A percentile compares a stretch with the other conserved stretches of the same genome.
Evolutionary conservation across 129 eudicot species (phyloP).

Genomic region (Heracleum sosnowskyi): DNA sequence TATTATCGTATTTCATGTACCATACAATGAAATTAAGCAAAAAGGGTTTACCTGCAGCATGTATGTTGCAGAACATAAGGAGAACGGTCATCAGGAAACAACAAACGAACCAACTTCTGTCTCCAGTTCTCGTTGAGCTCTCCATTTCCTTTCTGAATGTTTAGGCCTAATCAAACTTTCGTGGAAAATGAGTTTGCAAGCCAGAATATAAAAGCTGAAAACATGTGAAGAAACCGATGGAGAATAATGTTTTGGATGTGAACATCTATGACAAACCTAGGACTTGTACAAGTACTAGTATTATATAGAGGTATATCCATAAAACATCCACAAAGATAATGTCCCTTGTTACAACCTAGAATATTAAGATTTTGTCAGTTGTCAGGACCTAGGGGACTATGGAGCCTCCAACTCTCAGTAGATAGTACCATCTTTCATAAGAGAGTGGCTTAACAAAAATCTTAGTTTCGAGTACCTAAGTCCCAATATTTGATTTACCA

Average conservation of each 20-base stretch:
- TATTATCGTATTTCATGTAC: too few species aligned
- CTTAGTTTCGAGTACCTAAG: too few species aligned
- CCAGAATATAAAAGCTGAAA: slow-evolving; percentile 8
- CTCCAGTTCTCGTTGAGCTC: too few species aligned
- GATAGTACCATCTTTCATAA: too few species aligned
- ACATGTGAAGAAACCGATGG: slow-evolving; percentile 14
- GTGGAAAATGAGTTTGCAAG: not conserved
- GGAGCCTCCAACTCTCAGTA: too few species aligned
- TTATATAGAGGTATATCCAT: slow-evolving; percentile 1
- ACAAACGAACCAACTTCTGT: slow-evolving; percentile 1
- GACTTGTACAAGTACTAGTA: not conserved
- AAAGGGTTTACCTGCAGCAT: slow-evolving; percentile 22
- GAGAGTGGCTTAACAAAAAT: too few species aligned
- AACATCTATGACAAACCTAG: slow-evolving; percentile 2
- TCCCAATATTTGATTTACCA: too few species aligned
- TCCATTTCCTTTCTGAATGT: slow-evolving; percentile 6
- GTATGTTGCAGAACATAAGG: slow-evolving; percentile 2
- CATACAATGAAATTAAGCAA: not conserved
- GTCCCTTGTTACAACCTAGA: not conserved
- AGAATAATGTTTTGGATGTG: not conserved
- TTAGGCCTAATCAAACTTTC: not conserved
- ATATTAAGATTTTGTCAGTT: not conserved
- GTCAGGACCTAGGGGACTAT: not conserved
- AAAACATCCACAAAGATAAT: not conserved
- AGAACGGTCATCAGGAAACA: slow-evolving; percentile 8